These are phyloP conservation scores for Alectoria sarmentosa DNA, from an alignment of 495 filamentous ascomycete species.

Conservation along the genomic window DNA sequence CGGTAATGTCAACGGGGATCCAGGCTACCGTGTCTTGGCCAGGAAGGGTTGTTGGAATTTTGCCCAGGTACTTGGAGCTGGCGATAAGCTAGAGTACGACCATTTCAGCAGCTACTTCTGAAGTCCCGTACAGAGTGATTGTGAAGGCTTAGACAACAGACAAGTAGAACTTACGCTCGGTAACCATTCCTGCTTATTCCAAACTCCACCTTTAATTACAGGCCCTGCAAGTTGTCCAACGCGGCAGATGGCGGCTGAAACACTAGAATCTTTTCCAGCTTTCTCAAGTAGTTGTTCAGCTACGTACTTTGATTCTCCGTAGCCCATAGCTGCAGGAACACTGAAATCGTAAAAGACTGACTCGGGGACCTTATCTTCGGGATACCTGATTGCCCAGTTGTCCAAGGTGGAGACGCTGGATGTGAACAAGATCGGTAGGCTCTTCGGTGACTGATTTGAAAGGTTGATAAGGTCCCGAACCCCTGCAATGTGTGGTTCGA, in stretches of 20 bases:
- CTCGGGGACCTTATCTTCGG: conserved; percentile 18
- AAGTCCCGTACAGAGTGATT: not conserved
- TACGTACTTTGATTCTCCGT: conserved; percentile 23
- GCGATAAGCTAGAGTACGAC: conserved; percentile 31
- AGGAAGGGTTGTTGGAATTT: not conserved
- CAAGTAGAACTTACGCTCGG: conserved; percentile 28
- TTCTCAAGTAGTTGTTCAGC: conserved; percentile 35
- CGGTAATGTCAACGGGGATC: conserved; percentile 8
- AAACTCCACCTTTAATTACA: conserved; percentile 31
- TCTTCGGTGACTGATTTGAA: not conserved
- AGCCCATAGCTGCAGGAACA: conserved; percentile 19
- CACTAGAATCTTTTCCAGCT: conserved; percentile 30
- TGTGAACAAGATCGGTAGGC: not conserved
- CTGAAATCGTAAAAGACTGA: conserved; percentile 5
- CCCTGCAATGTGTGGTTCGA: conserved; percentile 28
- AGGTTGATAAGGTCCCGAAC: conserved; percentile 27
- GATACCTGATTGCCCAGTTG: not conserved
- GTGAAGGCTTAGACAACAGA: not conserved
- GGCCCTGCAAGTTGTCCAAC: conserved; percentile 55
- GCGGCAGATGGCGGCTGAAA: conserved; percentile 43
- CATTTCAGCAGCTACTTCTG: not conserved
- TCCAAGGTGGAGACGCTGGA: not conserved
- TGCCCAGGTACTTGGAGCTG: conserved; percentile 22
- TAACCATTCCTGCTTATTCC: conserved; percentile 50
- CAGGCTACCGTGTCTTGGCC: conserved; percentile 5